Base-by-base conservation (phyloP, 306 rosid genomes). In the Medicago ruthenica region DNA sequence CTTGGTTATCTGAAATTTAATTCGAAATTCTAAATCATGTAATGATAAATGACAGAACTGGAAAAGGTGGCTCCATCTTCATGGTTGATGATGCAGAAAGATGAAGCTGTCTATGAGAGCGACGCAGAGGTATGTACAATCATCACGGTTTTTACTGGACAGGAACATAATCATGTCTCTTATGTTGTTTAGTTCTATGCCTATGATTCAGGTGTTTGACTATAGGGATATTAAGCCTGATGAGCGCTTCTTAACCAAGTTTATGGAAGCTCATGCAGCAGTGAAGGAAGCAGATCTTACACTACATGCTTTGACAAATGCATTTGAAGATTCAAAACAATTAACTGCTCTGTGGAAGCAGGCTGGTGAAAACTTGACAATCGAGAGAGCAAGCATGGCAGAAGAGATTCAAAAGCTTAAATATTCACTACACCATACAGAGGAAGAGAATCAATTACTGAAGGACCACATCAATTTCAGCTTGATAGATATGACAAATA, bases 261-360 rank as follows among this genome's bases (percentile, higher is more conserved):
- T 94, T 80, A 87, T 90, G 85, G 93, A 94, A 85, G 90, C 92
- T 44, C 85, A 83, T 73, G 83, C 80, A 15, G 89, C 91, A 48
- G 86, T 92, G 47, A 87, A 79, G 78, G 98, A 92, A 79, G 97
- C 96, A 60, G 98, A 94, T 90, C 63, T 83, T 42, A 87, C 87
- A 79, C 81, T 94, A 67, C 87, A 87, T 85, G 90, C 96, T 74
- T 88, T 94, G 89, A 78, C 87, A 57, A 72, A 90, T 78, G 97
- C 96, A 77, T 86, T 87, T 81, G 93, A 87, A 74, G 92, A 84
- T 73, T 89, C 95, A 72, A 90, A 88, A 75, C 88, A 85, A 62
- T 72, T 84, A 88, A 81, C 83, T 74, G 84, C 85, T 47, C 72
- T 76, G 83, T 90, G 89, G 93, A 88, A 88, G 87, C 92, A 85